phyloP scores from a whole-genome alignment of 352 stramenopile genomes.

The Globisporangium nagaii region DNA sequence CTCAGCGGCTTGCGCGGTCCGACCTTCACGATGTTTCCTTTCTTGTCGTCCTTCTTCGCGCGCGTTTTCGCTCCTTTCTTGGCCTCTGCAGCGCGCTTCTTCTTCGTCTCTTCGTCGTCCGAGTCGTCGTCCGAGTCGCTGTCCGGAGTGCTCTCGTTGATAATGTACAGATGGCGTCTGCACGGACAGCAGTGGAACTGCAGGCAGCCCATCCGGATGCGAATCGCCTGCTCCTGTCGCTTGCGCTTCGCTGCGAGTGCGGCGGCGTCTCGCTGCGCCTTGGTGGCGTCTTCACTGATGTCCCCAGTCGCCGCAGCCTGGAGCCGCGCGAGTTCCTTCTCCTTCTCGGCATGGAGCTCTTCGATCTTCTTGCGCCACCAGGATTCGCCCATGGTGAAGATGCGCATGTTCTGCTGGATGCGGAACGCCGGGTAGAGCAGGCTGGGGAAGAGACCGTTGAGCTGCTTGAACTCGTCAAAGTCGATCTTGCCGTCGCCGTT shows the following conservation, averaged over 20 bases:
- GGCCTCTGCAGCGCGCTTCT: slow-evolving; percentile 12
- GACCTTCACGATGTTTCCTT: slow-evolving; percentile 48
- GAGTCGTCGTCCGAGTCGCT: slow-evolving; percentile 25
- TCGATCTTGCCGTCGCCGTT: slow-evolving; percentile 71
- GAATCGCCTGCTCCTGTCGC: slow-evolving; percentile 46
- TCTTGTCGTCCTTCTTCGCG: slow-evolving; percentile 24
- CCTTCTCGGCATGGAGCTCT: slow-evolving; percentile 38
- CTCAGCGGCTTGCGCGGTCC: slow-evolving; percentile 56
- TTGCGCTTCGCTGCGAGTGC: slow-evolving; percentile 32
- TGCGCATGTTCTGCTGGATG: slow-evolving; percentile 71
- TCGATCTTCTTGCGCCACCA: slow-evolving; percentile 66
- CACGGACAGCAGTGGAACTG: slow-evolving; percentile 66
- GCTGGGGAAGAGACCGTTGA: slow-evolving; percentile 58
- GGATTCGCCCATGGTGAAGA: slow-evolving; percentile 52
- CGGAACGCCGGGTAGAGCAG: slow-evolving; percentile 64
- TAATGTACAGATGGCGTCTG: slow-evolving; percentile 44
- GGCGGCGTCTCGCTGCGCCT: slow-evolving; percentile 21
- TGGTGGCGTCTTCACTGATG: slow-evolving; percentile 20
- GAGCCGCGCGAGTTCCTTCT: slow-evolving; percentile 29
- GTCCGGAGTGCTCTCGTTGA: slow-evolving; percentile 32
- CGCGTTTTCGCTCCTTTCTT: too few species aligned
- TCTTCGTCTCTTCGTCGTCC: slow-evolving; percentile 23
- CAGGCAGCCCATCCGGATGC: slow-evolving; percentile 63
- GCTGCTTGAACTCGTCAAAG: slow-evolving; percentile 61
- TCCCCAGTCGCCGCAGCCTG: slow-evolving; percentile 21